Evolutionary conservation across 345 rosid species (phyloP), one percentile per base, ranked within the genome.

Genomic region (Eucalyptus guilfoylei): DNA sequence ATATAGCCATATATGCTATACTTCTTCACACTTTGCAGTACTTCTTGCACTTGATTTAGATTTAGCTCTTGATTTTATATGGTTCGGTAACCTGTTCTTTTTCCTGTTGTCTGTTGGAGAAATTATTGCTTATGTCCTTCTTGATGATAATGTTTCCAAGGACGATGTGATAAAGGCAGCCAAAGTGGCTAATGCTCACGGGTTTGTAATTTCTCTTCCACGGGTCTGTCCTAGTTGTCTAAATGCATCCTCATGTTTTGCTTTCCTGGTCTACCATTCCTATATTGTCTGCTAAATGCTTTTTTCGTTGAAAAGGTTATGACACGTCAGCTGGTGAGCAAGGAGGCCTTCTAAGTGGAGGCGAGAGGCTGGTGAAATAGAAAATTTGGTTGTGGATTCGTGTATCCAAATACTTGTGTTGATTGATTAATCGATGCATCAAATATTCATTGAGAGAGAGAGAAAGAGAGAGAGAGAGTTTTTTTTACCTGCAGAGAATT

Each of bases 111-210:
- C 99, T 26, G 95, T 96, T 88, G 98, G 97, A 62, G 97, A 96
- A 92, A 97, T 95, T 90, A 96, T 97, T 89, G 99, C 98, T 44
- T 96, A 94, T 92, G 99, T 99, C 89, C 97, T 95, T 89, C 99
- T 99, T 12, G 97, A 96, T 92, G 96, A 94, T 85, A 86, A 93
- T 47, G 97, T 97, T 86, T 97, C 98, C 83, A 96, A 96, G 92
- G 95, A 96, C 49, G 94, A 96, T 88, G 95, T 96, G 88, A 94
- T 97, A 89, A 95, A 94, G 93, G 99, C 99, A 58, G 98, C 99
- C 89, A 96, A 96, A 92, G 97, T 96, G 80, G 97, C 98, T 90
- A 96, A 97, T 92, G 99, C 98, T 92, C 98, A 96, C 60, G 96
- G 96, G 34, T 96, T 96, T 88, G 95, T 97, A 91, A 94, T 96